A percentile compares a stretch with the other conserved stretches of the same genome.
phyloP scores from a whole-genome alignment of 1,284 basidiomycete species.

The Acaromyces ingoldii region DNA sequence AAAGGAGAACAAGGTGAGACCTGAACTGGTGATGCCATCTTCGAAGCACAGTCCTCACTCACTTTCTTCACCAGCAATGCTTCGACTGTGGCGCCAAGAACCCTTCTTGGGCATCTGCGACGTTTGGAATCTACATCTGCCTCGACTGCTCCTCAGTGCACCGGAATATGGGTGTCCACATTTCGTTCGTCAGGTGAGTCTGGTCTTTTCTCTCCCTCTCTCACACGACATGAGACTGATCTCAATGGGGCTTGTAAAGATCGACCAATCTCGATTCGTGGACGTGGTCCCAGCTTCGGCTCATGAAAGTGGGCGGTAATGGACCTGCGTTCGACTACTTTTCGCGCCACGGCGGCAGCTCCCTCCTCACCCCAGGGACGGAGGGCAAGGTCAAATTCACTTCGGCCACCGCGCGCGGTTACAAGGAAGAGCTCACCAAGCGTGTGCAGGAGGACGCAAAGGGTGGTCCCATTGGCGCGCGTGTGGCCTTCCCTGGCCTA shows the following conservation, averaged over 20 bases:
- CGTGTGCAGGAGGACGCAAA: slow-evolving; percentile 71
- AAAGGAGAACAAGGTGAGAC: slow-evolving; percentile 43
- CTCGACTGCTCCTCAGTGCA: slow-evolving; percentile 93
- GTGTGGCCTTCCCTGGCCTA: slow-evolving; percentile 44
- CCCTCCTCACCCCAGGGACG: slow-evolving; percentile 63
- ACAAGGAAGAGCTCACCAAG: slow-evolving; percentile 84
- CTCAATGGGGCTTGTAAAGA: no score
- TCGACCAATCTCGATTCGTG: slow-evolving; percentile 96
- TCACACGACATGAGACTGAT: background rate
- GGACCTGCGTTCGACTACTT: slow-evolving; percentile 84
- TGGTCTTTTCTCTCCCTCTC: background rate
- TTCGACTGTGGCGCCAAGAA: slow-evolving; percentile 96
- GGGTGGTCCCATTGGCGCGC: slow-evolving; percentile 34
- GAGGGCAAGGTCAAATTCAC: slow-evolving; percentile 88
- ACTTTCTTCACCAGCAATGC: slow-evolving; percentile 64
- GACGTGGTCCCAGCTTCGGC: slow-evolving; percentile 83
- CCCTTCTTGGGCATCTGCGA: slow-evolving; percentile 95
- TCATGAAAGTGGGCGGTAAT: slow-evolving; percentile 96
- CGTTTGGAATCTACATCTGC: slow-evolving; percentile 95
- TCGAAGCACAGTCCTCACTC: background rate
- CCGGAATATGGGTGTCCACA: slow-evolving; percentile 95
- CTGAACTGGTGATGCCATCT: background rate
- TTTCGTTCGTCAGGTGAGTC: slow-evolving; percentile 87
- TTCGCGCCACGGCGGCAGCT: slow-evolving; percentile 72
- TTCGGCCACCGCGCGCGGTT: slow-evolving; percentile 73